Percentiles rank a stretch among this genome's conserved stretches.
These are phyloP conservation scores for Coemansia sp. DNA, from an alignment of 192 early-diverging fungal species.

Conservation along the genomic window DNA sequence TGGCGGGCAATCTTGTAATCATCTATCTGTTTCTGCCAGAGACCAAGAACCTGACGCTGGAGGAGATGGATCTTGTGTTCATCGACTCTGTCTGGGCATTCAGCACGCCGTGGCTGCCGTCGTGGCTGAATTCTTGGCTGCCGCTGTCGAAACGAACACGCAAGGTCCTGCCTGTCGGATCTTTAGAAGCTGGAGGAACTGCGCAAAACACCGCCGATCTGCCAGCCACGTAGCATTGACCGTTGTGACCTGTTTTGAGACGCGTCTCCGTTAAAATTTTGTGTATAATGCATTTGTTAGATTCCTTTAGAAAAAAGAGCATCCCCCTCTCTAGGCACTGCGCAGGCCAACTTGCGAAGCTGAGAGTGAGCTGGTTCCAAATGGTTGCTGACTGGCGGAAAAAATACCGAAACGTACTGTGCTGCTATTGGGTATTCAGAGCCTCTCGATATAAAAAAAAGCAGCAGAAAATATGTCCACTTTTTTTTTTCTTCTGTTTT, in stretches of 20 bases:
- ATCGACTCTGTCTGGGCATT: slow-evolving; percentile 36
- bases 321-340: too few species aligned
- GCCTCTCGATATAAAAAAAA: too few species aligned
- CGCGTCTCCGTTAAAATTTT: too few species aligned
- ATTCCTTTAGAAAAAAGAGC: too few species aligned
- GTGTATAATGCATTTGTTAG: too few species aligned
- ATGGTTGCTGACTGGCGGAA: too few species aligned
- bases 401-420: too few species aligned
- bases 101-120: slow-evolving; percentile 2
- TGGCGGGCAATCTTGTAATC: slow-evolving; percentile 59
- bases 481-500: too few species aligned
- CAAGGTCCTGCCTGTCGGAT: neutral
- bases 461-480: too few species aligned
- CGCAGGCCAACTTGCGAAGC: too few species aligned
- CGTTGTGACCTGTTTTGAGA: neutral
- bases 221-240: neutral
- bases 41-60: slow-evolving; percentile 79
- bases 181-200: neutral
- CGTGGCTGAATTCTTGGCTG: neutral
- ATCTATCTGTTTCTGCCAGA: slow-evolving; percentile 73
- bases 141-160: neutral
- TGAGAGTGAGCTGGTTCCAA: too few species aligned
- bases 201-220: neutral
- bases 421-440: too few species aligned
- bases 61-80: slow-evolving; percentile 82